Percentiles rank a stretch among this genome's conserved stretches.
phyloP scores from a whole-genome alignment of 805 yeast genomes.

The Hanseniaspora thailandica region DNA sequence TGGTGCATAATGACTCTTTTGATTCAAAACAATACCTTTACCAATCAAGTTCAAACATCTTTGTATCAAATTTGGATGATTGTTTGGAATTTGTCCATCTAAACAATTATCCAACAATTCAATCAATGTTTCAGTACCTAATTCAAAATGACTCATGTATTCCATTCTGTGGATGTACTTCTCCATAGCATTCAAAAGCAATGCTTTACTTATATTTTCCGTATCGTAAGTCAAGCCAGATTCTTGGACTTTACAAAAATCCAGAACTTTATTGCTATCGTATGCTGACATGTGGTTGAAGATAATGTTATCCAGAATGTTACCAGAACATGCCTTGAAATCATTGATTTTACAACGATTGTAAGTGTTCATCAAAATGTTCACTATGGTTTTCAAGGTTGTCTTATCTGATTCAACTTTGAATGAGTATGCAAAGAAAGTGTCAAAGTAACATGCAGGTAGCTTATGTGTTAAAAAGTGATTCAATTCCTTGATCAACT shows the following conservation, averaged over 20 bases:
- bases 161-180: conserved; percentile 1
- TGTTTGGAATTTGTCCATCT: neutral
- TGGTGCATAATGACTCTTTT: neutral
- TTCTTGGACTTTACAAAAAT: neutral
- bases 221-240: neutral
- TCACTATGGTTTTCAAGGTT: neutral
- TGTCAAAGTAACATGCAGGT: neutral
- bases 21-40: neutral
- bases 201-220: neutral
- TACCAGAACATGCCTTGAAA: neutral
- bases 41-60: conserved; percentile 3
- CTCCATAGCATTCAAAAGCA: neutral
- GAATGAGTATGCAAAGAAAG: neutral
- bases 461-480: neutral
- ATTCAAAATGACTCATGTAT: neutral
- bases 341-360: neutral
- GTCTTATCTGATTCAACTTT: neutral
- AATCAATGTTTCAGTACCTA: neutral
- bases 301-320: neutral
- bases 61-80: neutral
- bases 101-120: neutral
- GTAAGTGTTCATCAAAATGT: neutral
- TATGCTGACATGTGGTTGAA: neutral
- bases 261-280: neutral
- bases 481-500: neutral